phyloP scores from a whole-genome alignment of 2,329 filamentous ascomycete species.

The Neurospora sp. region DNA sequence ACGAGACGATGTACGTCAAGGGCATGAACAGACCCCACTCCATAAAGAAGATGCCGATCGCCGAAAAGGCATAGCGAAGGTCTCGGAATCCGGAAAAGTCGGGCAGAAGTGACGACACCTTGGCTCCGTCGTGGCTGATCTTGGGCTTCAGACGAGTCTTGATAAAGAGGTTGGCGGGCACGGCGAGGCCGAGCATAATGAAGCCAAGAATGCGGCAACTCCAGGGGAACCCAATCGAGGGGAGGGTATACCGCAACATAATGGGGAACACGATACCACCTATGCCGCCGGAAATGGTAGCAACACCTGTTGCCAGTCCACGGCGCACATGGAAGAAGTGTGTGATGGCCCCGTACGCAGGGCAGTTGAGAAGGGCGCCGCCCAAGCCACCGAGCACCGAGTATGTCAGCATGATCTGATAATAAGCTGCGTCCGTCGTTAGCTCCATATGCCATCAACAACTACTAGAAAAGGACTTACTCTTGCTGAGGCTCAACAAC shows the following conservation, averaged over 20 bases:
- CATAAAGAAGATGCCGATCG: conserved; percentile 57
- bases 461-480: conserved; percentile 23
- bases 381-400: conserved; percentile 64
- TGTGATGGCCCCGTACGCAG: conserved; percentile 62
- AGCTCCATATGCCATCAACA: neutral
- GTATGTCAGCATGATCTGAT: conserved; percentile 72
- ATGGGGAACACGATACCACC: conserved; percentile 58
- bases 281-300: conserved; percentile 61
- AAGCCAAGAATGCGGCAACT: conserved; percentile 40
- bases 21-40: conserved; percentile 66
- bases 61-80: conserved; percentile 48
- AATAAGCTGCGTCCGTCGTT: conserved; percentile 42
- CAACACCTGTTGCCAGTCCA: conserved; percentile 71
- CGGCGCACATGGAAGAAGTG: conserved; percentile 71
- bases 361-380: conserved; percentile 68
- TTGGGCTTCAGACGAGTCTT: conserved; percentile 45
- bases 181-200: conserved; percentile 36
- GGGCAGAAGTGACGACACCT: conserved; percentile 34
- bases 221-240: conserved; percentile 38
- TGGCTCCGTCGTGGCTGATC: conserved; percentile 23
- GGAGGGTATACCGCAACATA: conserved; percentile 35
- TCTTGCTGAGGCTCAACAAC: conserved; percentile 56
- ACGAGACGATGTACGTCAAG: conserved; percentile 67
- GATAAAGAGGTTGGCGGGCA: conserved; percentile 38
- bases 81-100: conserved; percentile 55